These are phyloP conservation scores for Xylariales sp. DNA, from an alignment of 2,329 filamentous ascomycete genomes.

Conservation along the genomic window DNA sequence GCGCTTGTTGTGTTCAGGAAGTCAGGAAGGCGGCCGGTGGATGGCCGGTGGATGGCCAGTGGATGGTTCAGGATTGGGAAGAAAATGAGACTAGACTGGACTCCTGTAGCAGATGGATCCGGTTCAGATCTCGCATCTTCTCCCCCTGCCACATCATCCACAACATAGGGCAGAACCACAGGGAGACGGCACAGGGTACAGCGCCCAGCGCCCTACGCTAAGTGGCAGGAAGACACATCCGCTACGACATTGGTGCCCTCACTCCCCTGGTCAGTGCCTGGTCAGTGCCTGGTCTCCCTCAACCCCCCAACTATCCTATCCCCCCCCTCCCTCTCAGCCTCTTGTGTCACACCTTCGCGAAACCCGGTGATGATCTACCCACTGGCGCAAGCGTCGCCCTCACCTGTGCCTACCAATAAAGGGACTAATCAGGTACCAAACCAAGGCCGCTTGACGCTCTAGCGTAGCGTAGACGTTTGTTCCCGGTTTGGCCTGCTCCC, in stretches of 20 bases:
- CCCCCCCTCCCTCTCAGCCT: conserved; percentile 23
- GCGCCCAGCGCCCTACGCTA: background rate
- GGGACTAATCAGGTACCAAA: background rate
- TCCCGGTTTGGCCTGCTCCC: background rate
- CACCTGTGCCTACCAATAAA: conserved; percentile 22
- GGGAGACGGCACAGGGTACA: background rate
- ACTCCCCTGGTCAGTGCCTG: background rate
- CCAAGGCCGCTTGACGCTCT: conserved; percentile 6
- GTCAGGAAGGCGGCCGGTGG: too few relatives aligned
- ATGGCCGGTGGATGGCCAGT: too few relatives aligned
- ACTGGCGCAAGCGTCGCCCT: conserved; percentile 27
- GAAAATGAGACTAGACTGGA: conserved; percentile 4
- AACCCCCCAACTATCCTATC: background rate
- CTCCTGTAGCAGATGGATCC: conserved; percentile 6
- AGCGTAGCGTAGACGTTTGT: background rate
- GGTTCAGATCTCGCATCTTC: conserved; percentile 32
- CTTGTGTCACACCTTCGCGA: conserved; percentile 31
- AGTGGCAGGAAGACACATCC: conserved; percentile 2
- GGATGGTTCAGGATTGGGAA: background rate
- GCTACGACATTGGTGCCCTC: conserved; percentile 18
- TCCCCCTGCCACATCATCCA: conserved; percentile 12
- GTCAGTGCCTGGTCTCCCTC: too few relatives aligned
- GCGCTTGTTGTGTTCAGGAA: background rate
- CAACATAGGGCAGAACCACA: conserved; percentile 13
- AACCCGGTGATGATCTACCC: conserved; percentile 27